Conservation (phyloP, 352 stramenopile genomes). For the Phytophthora pseudosyringae region DNA sequence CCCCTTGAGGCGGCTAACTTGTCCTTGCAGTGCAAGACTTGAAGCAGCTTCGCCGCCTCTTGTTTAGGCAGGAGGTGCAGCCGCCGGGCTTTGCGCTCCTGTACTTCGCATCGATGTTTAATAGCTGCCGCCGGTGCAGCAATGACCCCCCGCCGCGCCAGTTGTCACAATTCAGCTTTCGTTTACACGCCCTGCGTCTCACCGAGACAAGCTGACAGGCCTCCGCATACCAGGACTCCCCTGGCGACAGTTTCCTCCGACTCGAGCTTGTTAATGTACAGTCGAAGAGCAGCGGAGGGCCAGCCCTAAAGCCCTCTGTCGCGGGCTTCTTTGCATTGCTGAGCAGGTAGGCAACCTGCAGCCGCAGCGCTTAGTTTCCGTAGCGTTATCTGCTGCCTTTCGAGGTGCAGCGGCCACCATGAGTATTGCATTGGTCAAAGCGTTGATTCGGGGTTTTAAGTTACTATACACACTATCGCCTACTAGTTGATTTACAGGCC, state of each 20-base stretch:
- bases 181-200: conserved; percentile 10
- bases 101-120: too few species aligned
- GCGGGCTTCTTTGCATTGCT: conserved; percentile 1
- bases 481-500: conserved; percentile 21
- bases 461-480: conserved; percentile 38
- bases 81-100: too few species aligned
- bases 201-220: conserved; percentile 14
- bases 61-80: too few species aligned
- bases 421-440: conserved; percentile 6
- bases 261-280: background rate
- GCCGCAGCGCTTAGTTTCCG: background rate
- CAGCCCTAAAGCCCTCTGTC: background rate
- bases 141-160: background rate
- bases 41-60: too few species aligned
- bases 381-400: background rate
- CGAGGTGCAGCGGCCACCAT: background rate
- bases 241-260: background rate
- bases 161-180: background rate
- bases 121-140: background rate
- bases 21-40: too few species aligned
- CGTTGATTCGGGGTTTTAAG: conserved; percentile 26
- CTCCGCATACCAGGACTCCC: conserved; percentile 15
- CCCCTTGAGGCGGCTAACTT: too few species aligned
- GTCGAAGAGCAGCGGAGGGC: background rate
- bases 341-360: background rate